phyloP scores from a whole-genome alignment of 2,329 filamentous ascomycete species.

The Paracoccidioides brasiliensis region DNA sequence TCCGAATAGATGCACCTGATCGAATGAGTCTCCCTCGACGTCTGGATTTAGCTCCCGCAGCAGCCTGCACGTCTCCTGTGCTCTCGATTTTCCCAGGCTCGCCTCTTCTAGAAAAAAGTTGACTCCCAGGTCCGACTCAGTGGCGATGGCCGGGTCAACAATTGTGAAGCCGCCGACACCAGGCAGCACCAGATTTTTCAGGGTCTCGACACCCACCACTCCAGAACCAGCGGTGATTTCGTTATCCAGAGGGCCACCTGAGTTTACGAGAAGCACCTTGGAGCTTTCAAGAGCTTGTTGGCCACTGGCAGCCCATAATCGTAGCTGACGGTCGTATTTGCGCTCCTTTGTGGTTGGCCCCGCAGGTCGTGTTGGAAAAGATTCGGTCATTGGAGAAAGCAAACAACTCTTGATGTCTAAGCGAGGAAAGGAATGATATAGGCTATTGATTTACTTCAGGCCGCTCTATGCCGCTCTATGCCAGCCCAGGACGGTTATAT shows the following conservation, averaged over 20 bases:
- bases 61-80: conserved; percentile 62
- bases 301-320: conserved; percentile 86
- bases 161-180: conserved; percentile 88
- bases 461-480: background rate
- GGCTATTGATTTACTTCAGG: background rate
- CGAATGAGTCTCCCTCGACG: conserved; percentile 60
- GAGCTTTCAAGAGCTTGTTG: conserved; percentile 83
- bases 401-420: background rate
- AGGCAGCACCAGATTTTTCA: conserved; percentile 95
- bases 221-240: conserved; percentile 47
- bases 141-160: conserved; percentile 65
- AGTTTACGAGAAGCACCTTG: conserved; percentile 82
- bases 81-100: conserved; percentile 62
- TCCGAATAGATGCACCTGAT: conserved; percentile 34
- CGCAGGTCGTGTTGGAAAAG: conserved; percentile 22
- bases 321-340: conserved; percentile 90
- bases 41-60: conserved; percentile 86
- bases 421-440: background rate
- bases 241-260: conserved; percentile 32
- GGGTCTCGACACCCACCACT: conserved; percentile 73
- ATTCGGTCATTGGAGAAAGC: conserved; percentile 20
- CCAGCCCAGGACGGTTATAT: background rate
- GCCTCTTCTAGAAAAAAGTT: conserved; percentile 91
- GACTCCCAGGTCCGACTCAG: conserved; percentile 72
- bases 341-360: conserved; percentile 50